Base-by-base conservation (phyloP, 148 eudicot genomes). In the Spergularia marina region DNA sequence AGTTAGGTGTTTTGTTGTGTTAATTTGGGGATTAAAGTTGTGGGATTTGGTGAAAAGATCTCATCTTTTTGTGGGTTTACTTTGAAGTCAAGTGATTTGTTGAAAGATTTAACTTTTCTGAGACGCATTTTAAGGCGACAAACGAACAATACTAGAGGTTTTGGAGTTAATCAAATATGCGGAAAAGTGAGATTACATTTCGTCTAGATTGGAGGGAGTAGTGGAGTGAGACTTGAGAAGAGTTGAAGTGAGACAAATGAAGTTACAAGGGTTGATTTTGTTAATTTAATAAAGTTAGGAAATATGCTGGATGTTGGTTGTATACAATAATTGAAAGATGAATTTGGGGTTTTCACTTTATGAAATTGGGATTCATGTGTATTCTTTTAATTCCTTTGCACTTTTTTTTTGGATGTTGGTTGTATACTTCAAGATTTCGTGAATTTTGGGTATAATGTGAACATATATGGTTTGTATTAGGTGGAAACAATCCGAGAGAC, bases 401-500 rank as follows among this genome's bases (percentile, higher is more conserved):
- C 14, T 40, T 25, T 62, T 25, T 62, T 44, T 41, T n/a, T 3
- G 34, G 34, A 21, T 4, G 16, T 2, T 17, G 16, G 40, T 44
- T 52, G 11, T 44, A 1, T 63, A 17, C 44, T 18, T 44, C 52
- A 65, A 52, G 5, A 53, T 36, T 34, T 13, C 11, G 6, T 8
- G 10, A 15, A 51, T 21, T 10, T 17, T 74, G 62, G 55, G 23
- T 73, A 20, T 20, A 5, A 30, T 30, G 36, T 68, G 18, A 1
- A 21, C 49, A 44, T 23, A 23, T 49, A 12, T 21, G 55, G 70
- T 53, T 55, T 66, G 9, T 71, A 6, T 30, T 71, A 87, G 90
- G 90, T 74, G 74, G 86, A 85, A 56, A 74, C 61, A 73, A 87
- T 87, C 44, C 78, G 86, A 3, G 88, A 85, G 74, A 81, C 90